phyloP scores from a whole-genome alignment of 768 basidiomycete genomes.

The Podaxis sp. region DNA sequence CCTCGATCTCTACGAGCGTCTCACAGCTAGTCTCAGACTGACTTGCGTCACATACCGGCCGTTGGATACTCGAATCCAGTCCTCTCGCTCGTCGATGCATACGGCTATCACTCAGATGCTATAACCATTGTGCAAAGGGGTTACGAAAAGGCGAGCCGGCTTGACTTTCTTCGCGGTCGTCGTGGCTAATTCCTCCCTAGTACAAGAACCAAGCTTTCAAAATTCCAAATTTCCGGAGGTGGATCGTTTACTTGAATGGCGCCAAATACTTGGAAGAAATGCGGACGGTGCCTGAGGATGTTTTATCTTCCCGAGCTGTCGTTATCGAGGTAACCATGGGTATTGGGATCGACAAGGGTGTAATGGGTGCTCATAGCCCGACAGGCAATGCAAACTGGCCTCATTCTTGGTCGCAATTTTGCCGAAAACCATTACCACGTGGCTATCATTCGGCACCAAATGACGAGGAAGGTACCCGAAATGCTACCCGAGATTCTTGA shows the following conservation, averaged over 20 bases:
- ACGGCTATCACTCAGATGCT: slow-evolving; percentile 25
- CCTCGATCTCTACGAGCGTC: too few species aligned
- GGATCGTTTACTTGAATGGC: slow-evolving; percentile 45
- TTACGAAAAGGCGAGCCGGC: slow-evolving; percentile 26
- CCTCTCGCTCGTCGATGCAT: slow-evolving; percentile 31
- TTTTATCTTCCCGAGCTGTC: slow-evolving; percentile 33
- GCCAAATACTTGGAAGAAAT: slow-evolving; percentile 43
- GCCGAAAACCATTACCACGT: slow-evolving; percentile 33
- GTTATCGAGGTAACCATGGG: slow-evolving; percentile 32
- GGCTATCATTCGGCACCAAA: slow-evolving; percentile 28
- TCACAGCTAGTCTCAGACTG: neutral
- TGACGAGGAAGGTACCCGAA: slow-evolving; percentile 38
- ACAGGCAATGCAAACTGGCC: slow-evolving; percentile 24
- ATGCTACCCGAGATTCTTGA: slow-evolving; percentile 41
- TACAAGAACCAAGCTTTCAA: slow-evolving; percentile 37
- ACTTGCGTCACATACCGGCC: slow-evolving; percentile 32
- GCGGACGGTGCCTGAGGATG: slow-evolving; percentile 42
- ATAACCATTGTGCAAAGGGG: slow-evolving; percentile 32
- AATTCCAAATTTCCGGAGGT: slow-evolving; percentile 41
- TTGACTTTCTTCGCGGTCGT: neutral
- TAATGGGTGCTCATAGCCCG: neutral
- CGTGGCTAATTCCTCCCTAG: slow-evolving; percentile 12
- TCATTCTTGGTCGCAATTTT: slow-evolving; percentile 18
- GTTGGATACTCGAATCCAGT: slow-evolving; percentile 34
- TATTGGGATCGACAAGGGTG: neutral